Conservation (phyloP, 345 rosid species). For the Orychophragmus violaceus region DNA sequence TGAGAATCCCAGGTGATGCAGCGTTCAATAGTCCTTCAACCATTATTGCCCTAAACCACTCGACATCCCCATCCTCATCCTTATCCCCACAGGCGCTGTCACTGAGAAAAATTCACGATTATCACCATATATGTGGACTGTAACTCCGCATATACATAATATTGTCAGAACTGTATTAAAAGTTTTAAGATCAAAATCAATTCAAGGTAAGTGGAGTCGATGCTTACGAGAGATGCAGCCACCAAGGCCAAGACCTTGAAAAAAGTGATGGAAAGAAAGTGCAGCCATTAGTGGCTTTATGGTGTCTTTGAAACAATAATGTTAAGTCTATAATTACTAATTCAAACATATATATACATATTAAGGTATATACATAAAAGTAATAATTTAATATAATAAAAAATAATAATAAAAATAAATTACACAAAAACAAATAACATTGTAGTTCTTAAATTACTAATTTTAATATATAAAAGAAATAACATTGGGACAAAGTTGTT, state of each 20-base stretch:
- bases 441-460: too few relatives aligned
- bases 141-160: constrained; percentile 42
- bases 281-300: constrained; percentile 65
- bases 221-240: constrained; percentile 61
- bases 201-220: background rate
- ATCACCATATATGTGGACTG: constrained; percentile 38
- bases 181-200: background rate
- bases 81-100: constrained; percentile 59
- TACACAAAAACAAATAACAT: too few relatives aligned
- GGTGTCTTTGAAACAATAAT: too few relatives aligned
- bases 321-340: too few relatives aligned
- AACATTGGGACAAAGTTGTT: too few relatives aligned
- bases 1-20: constrained; percentile 67
- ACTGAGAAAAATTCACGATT: constrained; percentile 70
- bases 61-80: constrained; percentile 50
- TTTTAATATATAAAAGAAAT: too few relatives aligned
- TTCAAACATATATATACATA: too few relatives aligned
- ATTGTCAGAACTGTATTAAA: background rate
- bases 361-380: too few relatives aligned
- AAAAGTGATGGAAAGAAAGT: constrained; percentile 68
- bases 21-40: constrained; percentile 59
- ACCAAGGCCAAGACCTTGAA: constrained; percentile 78
- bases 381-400: too few relatives aligned
- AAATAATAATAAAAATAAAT: too few relatives aligned
- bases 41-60: constrained; percentile 36